Percentiles rank a stretch among this genome's conserved stretches.
Evolutionary conservation across 2,329 filamentous ascomycete species (phyloP).

Genomic region (Phialophora expanda): DNA sequence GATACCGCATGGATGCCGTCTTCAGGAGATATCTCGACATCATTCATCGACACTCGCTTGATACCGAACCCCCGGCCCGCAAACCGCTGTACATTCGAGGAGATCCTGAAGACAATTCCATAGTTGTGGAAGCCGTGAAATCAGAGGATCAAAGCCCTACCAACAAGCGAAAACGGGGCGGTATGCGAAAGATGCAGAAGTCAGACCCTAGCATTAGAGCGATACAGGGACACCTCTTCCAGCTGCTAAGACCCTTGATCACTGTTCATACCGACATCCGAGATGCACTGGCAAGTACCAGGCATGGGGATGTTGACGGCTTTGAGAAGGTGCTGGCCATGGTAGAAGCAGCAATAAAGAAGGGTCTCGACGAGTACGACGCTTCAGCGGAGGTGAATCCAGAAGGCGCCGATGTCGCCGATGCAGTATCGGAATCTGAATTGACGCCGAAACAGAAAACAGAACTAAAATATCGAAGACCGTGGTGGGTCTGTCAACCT

Average conservation of each 20-base stretch:
- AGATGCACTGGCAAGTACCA: constrained; percentile 75
- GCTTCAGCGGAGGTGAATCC: not conserved
- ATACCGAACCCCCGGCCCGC: constrained; percentile 67
- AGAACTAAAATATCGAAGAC: constrained; percentile 75
- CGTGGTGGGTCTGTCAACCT: constrained; percentile 90
- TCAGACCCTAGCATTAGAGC: constrained; percentile 69
- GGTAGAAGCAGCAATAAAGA: constrained; percentile 75
- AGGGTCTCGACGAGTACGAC: constrained; percentile 33
- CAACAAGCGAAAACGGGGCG: constrained; percentile 50
- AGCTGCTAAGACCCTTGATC: constrained; percentile 83
- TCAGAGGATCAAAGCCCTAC: constrained; percentile 33
- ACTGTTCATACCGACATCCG: constrained; percentile 79
- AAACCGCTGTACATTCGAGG: constrained; percentile 74
- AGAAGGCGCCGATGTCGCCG: constrained; percentile 63
- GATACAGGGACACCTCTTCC: constrained; percentile 92
- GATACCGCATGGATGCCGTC: constrained; percentile 87
- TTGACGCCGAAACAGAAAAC: constrained; percentile 52
- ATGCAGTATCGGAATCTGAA: constrained; percentile 41
- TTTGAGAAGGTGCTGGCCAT: constrained; percentile 78
- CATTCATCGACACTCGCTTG: constrained; percentile 76
- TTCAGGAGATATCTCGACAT: constrained; percentile 90
- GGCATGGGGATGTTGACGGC: constrained; percentile 72
- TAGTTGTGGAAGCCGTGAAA: not conserved
- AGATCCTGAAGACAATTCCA: constrained; percentile 45
- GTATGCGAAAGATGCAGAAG: constrained; percentile 49